Evolutionary conservation across 1,139 yeast species (phyloP), one percentile per base, ranked within the genome.

Genomic region (Entelexis paramagnoliae): DNA sequence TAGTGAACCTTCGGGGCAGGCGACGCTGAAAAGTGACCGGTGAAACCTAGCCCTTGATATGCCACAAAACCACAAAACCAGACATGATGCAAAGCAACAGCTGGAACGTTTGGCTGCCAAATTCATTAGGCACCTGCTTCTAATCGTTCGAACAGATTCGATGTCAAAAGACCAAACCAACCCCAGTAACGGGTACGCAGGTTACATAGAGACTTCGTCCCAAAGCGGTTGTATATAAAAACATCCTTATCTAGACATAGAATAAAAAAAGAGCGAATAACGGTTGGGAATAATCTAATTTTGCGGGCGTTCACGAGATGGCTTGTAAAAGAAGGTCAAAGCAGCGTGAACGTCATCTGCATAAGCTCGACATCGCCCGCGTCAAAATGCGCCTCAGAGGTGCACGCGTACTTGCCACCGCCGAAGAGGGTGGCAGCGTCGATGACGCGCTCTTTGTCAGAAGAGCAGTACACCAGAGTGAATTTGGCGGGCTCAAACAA

Each of bases 401-500:
- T 51, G 45, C 51, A 48, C 7, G 19, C 35, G 26, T 54, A 54
- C n/a, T 33, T 24, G 20, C 29, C 36, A 14, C 54, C 54, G 10
- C 38, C 43, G 16, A 29, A 20, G 4, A 53, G 44, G 8, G 34
- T 10, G 9, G 30, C 17, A 6, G 44, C 38, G 11, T 52, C 52
- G 14, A 50, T 14, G 4, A 51, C 38, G 2, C 11, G 28, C 33
- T 34, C 24, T 19, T 40, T 38, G n/a, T 17, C 28, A 1, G 59
- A 35, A 4, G 22, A 16, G 35, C 55, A 47, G 32, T 73, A 67
- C 1, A 89, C 85, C 58, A 84, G 70, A 41, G 91, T 81, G 63
- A 89, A 86, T 63, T 79, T 81, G 26, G 80, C 79, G 3, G 97
- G 97, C 53, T 73, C 74, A 67, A 89, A 83, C 44, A 84, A 76